Conservation (phyloP, 2,329 filamentous ascomycete genomes). For the Chaetomium globosum region DNA sequence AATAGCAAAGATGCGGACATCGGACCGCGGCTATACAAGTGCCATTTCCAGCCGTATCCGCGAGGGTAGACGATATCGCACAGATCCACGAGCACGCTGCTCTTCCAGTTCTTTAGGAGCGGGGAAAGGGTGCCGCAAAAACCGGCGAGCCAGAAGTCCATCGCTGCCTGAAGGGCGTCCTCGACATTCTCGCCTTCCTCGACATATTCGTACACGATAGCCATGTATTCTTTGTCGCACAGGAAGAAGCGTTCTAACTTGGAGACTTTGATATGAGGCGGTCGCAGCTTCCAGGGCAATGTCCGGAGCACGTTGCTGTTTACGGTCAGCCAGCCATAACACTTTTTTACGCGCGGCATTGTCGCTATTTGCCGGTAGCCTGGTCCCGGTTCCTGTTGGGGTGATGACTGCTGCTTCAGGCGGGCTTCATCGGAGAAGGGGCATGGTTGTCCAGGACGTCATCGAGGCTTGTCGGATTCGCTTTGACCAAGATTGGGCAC, state of each 20-base stretch:
- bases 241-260: not conserved
- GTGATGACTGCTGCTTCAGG: not conserved
- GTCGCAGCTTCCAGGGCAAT: not conserved
- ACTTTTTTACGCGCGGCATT: slow-evolving; percentile 16
- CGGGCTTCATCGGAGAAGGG: slow-evolving; percentile 16
- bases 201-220: slow-evolving; percentile 17
- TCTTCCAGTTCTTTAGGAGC: slow-evolving; percentile 2
- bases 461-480: not conserved
- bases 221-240: slow-evolving; percentile 5
- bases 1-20: not conserved
- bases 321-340: slow-evolving; percentile 18
- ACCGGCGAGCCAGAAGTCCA: slow-evolving; percentile 17
- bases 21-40: not conserved
- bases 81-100: slow-evolving; percentile 14
- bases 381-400: not conserved
- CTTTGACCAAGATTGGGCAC: slow-evolving; percentile 2
- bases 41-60: slow-evolving; percentile 6
- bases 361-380: slow-evolving; percentile 6
- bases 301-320: not conserved
- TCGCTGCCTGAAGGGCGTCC: not conserved
- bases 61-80: slow-evolving; percentile 13
- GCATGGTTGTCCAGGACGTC: not conserved
- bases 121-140: slow-evolving; percentile 11
- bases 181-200: slow-evolving; percentile 14
- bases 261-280: not conserved